phyloP scores from a whole-genome alignment of 2,329 filamentous ascomycete species.

The Arthrobotrys iridis region DNA sequence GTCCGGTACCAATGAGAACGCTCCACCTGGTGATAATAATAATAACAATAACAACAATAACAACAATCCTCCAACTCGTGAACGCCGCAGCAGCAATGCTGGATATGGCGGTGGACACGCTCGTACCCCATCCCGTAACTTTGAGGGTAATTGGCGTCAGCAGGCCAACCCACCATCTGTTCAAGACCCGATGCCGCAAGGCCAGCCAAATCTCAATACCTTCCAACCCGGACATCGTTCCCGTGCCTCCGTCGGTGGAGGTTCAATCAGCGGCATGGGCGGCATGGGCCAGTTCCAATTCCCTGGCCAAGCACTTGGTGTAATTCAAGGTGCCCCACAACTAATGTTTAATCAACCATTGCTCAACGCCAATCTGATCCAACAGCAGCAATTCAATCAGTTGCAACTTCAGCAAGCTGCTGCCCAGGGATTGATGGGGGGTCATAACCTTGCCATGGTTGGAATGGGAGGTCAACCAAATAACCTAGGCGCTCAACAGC shows the following conservation, averaged over 20 bases:
- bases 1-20: slow-evolving; percentile 66
- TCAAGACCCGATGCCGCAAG: slow-evolving; percentile 61
- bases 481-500: slow-evolving; percentile 68
- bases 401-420: slow-evolving; percentile 91
- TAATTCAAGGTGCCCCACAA: slow-evolving; percentile 75
- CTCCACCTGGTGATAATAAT: slow-evolving; percentile 61
- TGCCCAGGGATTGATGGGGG: slow-evolving; percentile 74
- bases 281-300: slow-evolving; percentile 88
- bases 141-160: slow-evolving; percentile 97
- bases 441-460: slow-evolving; percentile 76
- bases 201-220: slow-evolving; percentile 70
- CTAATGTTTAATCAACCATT: slow-evolving; percentile 67
- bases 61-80: slow-evolving; percentile 69
- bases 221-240: slow-evolving; percentile 94
- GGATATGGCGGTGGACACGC: slow-evolving; percentile 71
- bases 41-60: too few species aligned
- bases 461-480: slow-evolving; percentile 60
- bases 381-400: slow-evolving; percentile 76
- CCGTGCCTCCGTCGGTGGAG: slow-evolving; percentile 79
- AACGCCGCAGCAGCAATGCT: slow-evolving; percentile 76
- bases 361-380: slow-evolving; percentile 65
- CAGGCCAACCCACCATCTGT: slow-evolving; percentile 64
- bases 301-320: slow-evolving; percentile 82
- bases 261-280: slow-evolving; percentile 83
- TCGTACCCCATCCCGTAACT: slow-evolving; percentile 87